These are phyloP conservation scores for Aschersonia sp. DNA, from an alignment of 2,329 filamentous ascomycete species.

Conservation along the genomic window DNA sequence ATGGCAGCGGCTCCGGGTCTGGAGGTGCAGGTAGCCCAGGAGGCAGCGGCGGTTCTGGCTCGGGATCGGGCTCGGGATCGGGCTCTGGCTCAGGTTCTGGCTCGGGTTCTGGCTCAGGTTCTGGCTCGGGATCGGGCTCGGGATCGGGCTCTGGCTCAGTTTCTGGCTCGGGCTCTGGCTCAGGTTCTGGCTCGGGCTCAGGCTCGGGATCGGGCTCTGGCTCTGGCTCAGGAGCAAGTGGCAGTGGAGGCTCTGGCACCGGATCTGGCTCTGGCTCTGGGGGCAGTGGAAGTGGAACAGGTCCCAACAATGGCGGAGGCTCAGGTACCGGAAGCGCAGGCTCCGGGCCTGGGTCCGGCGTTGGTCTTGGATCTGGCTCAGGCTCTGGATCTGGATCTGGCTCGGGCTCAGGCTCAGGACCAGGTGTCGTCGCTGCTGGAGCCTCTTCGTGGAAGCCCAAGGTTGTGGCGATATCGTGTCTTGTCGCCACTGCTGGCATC, in stretches of 20 bases:
- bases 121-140: neutral
- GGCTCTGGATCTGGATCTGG: neutral
- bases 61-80: neutral
- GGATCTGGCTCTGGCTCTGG: no score
- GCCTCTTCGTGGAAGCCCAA: neutral
- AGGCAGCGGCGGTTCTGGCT: neutral
- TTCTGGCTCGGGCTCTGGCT: neutral
- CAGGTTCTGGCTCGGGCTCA: no score
- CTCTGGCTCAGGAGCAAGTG: no score
- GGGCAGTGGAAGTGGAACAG: no score
- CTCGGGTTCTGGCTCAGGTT: neutral
- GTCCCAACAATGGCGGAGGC: neutral
- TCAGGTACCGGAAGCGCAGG: neutral
- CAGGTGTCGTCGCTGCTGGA: neutral
- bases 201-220: no score
- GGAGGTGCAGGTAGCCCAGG: no score
- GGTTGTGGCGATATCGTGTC: neutral
- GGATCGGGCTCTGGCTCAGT: neutral
- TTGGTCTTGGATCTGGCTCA: neutral
- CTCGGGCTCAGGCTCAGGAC: neutral
- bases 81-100: neutral
- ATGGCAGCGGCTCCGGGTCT: no score
- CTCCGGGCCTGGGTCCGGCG: neutral
- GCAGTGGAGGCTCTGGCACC: no score
- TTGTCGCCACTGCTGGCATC: neutral